phyloP scores from a whole-genome alignment of 2,329 filamentous ascomycete genomes.

The Magnaporthiopsis rhizophila region DNA sequence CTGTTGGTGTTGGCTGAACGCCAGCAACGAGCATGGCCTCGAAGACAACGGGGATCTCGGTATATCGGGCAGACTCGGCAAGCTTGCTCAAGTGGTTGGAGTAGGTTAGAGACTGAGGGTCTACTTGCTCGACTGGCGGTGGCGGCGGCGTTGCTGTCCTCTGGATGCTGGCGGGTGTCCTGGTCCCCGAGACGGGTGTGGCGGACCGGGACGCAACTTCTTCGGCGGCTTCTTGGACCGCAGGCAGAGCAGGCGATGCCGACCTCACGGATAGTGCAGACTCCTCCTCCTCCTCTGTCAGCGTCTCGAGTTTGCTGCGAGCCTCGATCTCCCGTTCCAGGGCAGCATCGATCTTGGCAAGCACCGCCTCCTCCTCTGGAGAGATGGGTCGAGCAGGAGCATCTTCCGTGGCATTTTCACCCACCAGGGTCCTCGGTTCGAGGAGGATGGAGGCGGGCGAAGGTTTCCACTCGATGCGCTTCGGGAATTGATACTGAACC shows the following conservation, averaged over 20 bases:
- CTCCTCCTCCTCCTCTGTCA: constrained; percentile 31
- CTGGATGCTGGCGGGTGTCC: constrained; percentile 36
- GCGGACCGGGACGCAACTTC: constrained; percentile 29
- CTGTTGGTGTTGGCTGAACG: constrained; percentile 68
- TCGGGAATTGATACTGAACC: constrained; percentile 84
- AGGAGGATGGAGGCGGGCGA: constrained; percentile 47
- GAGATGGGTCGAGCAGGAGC: constrained; percentile 29
- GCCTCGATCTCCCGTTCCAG: constrained; percentile 70
- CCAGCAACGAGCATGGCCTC: constrained; percentile 81
- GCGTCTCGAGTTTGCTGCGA: constrained; percentile 35
- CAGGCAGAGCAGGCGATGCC: constrained; percentile 19
- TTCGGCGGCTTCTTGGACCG: constrained; percentile 21
- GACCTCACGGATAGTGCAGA: constrained; percentile 31
- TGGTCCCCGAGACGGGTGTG: constrained; percentile 34
- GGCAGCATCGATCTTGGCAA: constrained; percentile 79
- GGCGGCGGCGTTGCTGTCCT: constrained; percentile 49
- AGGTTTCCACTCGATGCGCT: constrained; percentile 83
- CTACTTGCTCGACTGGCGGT: constrained; percentile 15
- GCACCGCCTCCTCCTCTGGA: constrained; percentile 45
- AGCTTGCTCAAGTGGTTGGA: constrained; percentile 73
- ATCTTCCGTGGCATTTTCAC: constrained; percentile 23
- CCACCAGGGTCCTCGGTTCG: constrained; percentile 26
- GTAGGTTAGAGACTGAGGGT: constrained; percentile 61
- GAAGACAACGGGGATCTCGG: constrained; percentile 84
- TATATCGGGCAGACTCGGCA: constrained; percentile 63